Percentiles rank a stretch among this genome's conserved stretches.
phyloP scores from a whole-genome alignment of 139 green algal genomes.

The Zygnema cylindricum region DNA sequence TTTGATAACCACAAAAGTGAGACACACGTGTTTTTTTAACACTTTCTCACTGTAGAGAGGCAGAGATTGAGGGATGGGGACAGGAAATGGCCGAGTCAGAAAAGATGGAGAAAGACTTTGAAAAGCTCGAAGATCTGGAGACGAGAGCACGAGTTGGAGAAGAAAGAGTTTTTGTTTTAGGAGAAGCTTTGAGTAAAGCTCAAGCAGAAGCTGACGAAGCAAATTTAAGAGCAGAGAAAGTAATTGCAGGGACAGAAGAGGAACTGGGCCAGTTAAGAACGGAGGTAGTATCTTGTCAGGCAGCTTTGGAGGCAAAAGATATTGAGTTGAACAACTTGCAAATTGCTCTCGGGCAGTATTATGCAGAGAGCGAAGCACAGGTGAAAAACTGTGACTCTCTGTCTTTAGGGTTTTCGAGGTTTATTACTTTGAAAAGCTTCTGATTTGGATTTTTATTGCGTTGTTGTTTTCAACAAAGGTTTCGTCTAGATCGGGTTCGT shows the following conservation, averaged over 20 bases:
- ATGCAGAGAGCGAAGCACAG: slow-evolving; percentile 47
- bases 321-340: slow-evolving; percentile 55
- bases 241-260: not conserved
- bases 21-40: not conserved
- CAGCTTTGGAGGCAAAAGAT: slow-evolving; percentile 34
- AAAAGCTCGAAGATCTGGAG: slow-evolving; percentile 38
- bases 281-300: slow-evolving; percentile 20
- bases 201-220: not conserved
- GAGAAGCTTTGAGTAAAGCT: not conserved
- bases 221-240: slow-evolving; percentile 13
- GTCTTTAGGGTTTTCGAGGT: too few relatives aligned
- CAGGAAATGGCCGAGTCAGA: slow-evolving; percentile 51
- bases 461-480: too few relatives aligned
- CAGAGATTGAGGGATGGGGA: not conserved
- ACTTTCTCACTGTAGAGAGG: not conserved
- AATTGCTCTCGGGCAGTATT: slow-evolving; percentile 52
- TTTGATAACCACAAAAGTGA: not conserved
- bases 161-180: not conserved
- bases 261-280: slow-evolving; percentile 27
- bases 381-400: too few relatives aligned
- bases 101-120: slow-evolving; percentile 46
- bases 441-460: too few relatives aligned
- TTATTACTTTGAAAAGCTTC: too few relatives aligned
- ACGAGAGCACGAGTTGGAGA: too few relatives aligned
- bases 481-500: too few relatives aligned